Percentiles rank a stretch among this genome's conserved stretches.
These are phyloP conservation scores for Rhodamnia argentea DNA, from an alignment of 345 rosid species.

Conservation along the genomic window DNA sequence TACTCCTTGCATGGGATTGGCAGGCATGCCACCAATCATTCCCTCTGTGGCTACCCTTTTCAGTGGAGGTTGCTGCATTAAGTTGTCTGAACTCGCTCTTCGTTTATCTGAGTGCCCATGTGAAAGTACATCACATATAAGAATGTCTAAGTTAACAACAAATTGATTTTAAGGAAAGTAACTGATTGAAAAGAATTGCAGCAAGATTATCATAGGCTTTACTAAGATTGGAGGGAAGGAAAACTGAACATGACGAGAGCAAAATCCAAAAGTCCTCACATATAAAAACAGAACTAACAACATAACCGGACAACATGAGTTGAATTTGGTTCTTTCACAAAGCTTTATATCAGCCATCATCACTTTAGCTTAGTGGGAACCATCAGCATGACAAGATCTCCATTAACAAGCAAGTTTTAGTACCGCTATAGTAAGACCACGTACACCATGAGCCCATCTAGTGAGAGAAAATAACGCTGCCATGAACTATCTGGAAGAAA, in stretches of 20 bases:
- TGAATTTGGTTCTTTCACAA: neutral
- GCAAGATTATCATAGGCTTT: neutral
- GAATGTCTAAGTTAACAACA: neutral
- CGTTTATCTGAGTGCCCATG: constrained; percentile 51
- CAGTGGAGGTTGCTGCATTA: constrained; percentile 53
- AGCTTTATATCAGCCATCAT: neutral
- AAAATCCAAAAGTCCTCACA: neutral
- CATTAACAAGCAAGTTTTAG: neutral
- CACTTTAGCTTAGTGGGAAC: neutral
- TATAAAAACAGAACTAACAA: neutral
- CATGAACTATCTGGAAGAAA: neutral
- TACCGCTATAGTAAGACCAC: neutral
- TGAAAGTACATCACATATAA: neutral
- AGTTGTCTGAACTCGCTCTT: constrained; percentile 54
- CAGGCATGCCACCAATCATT: constrained; percentile 24
- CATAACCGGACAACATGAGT: neutral
- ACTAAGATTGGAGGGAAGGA: neutral
- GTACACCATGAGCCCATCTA: neutral
- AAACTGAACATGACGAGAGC: neutral
- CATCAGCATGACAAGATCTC: neutral
- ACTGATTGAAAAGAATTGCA: neutral
- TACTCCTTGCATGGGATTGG: constrained; percentile 47
- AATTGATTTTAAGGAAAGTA: neutral
- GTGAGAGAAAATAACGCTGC: neutral
- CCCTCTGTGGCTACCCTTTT: constrained; percentile 49